Base-by-base conservation (phyloP, 1,284 basidiomycete species). In the Fomitopsis palustris region DNA sequence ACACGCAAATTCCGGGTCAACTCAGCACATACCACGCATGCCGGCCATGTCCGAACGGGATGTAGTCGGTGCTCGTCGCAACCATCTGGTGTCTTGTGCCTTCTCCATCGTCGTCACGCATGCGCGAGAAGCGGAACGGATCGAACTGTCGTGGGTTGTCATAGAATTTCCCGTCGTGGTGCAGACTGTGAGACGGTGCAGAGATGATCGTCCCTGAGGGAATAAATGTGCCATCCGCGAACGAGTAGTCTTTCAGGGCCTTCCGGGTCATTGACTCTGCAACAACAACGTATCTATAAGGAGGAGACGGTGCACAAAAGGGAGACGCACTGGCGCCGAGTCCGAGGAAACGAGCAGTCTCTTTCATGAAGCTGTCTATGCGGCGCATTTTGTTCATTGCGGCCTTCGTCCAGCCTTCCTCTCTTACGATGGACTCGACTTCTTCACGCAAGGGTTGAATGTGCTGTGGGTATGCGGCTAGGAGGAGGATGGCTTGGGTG, bases 171-270 rank as follows among this genome's bases (percentile, higher is more conserved):
- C 61, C 58, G 57, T 66, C 65, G 39, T 52, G 51, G 43, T 66
- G 63, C 3, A 55, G 55, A 9, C 59, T 42, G 16, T 41, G 21
- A 45, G 47, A 29, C n/a, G 61, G 72, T 70, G n/a, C 70, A 65
- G n/a, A 69, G 68, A 54, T 79, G 57, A 27, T 71, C 64, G 35
- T 72, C 70, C 78, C 78, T 14, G 67, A 64, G 9, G 78, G 76
- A 59, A 81, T 65, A 12, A 63, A 69, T n/a, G 76, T 76, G 19
- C 80, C 79, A 47, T 81, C 72, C 16, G 75, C 73, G 61, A 81
- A 77, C 3, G 69, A 72, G 57, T 76, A 74, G 33, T 75, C 71
- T 37, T 70, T 63, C 67, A 78, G 64, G 17, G 74, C 73, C 56
- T 70, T 69, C 58, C 78, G 76, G 16, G 61, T 55, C 55, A 76